These are phyloP conservation scores for Heterobasidion annosum DNA, from an alignment of 1,284 basidiomycete species.

Conservation along the genomic window DNA sequence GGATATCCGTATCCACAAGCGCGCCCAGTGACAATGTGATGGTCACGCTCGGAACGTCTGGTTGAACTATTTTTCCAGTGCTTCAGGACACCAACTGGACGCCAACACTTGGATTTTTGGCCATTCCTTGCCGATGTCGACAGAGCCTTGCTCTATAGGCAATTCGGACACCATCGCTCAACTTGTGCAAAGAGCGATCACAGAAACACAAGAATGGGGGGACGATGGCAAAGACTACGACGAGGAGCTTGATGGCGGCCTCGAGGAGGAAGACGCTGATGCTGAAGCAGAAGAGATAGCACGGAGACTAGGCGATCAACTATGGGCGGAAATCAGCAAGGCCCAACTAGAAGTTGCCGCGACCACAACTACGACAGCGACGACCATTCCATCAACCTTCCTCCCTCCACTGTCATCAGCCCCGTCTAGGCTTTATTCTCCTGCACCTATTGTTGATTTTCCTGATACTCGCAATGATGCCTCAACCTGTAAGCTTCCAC, in stretches of 20 bases:
- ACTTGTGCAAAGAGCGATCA: no score
- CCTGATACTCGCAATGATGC: not conserved
- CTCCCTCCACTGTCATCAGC: not conserved
- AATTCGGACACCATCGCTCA: no score
- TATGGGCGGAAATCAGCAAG: conserved; percentile 64
- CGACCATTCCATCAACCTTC: not conserved
- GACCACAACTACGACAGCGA: not conserved
- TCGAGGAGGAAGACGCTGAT: conserved; percentile 53
- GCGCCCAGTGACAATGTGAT: not conserved
- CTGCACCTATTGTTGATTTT: not conserved
- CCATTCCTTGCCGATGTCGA: not conserved
- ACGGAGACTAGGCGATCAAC: conserved; percentile 54
- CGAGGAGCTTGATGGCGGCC: conserved; percentile 27
- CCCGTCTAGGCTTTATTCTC: not conserved
- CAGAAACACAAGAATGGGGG: conserved; percentile 8
- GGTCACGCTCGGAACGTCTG: no score
- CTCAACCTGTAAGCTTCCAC: conserved; percentile 6
- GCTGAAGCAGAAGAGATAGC: conserved; percentile 67
- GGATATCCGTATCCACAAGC: no score
- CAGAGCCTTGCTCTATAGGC: no score
- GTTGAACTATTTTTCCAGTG: no score
- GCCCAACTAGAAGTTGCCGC: conserved; percentile 37
- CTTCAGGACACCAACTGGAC: no score
- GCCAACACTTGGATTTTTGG: no score
- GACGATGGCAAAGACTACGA: conserved; percentile 26